Base-by-base conservation (phyloP, 257 asterid species). In the Petrea volubilis region DNA sequence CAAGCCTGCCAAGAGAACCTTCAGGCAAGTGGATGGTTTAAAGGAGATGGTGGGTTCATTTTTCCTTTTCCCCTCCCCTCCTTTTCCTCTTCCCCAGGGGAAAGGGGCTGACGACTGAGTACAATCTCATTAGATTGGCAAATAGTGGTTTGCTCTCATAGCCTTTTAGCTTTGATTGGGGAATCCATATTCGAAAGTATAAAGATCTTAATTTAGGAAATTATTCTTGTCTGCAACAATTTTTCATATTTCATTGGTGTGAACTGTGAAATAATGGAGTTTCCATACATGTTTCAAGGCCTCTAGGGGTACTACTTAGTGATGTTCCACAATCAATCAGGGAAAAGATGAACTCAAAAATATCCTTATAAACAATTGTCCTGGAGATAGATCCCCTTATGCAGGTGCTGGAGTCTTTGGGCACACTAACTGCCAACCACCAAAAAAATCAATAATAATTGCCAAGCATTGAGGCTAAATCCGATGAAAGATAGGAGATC, bases 161-260 rank as follows among this genome's bases (percentile, higher is more conserved):
- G 29, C 10, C 5, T 31, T 29, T 28, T 65, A 29, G 24, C 27
- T 46, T 65, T 28, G 51, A 7, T 11, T 5, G 49, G 5, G 6
- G 6, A 27, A 15, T 66, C 34, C 33, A 18, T 24, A 31, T 20
- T 65, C 17, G 4, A 20, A 18, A 17, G 20, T 53, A 40, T 18
- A 49, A 14, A 38, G 33, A 36, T 27, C 34, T 49, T 34, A 27
- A 31, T 20, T 49, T 10, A 33, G 23, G 20, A 65, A n/a, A 14
- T 28, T 49, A 4, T 47, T 13, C 7, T 17, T 65, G 20, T 41
- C 33, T 51, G 14, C 71, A 65, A 18, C 20, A 46, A n/a, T 46
- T 65, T 21, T 28, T 65, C 17, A 47, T 55, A 62, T 62, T 40
- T 62, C 38, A 24, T 62, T 62, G 21, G 36, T n/a, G n/a, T n/a